Percentiles rank a stretch among this genome's conserved stretches.
These are phyloP conservation scores for Stygiomarasmius scandens DNA, from an alignment of 1,284 basidiomycete genomes.

Conservation along the genomic window DNA sequence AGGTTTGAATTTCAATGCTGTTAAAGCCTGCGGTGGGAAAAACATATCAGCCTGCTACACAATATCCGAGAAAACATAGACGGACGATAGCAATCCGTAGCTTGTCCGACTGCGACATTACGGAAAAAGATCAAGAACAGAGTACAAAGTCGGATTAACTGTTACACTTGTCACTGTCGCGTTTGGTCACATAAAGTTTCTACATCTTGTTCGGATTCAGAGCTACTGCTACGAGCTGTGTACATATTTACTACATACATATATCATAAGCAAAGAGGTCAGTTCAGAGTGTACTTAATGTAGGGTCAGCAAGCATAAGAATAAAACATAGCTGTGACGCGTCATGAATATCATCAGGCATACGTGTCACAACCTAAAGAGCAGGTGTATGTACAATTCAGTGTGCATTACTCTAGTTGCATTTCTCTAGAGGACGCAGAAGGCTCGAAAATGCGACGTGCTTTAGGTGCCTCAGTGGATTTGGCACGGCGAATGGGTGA, in stretches of 20 bases:
- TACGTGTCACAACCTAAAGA: not conserved
- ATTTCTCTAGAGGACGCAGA: constrained; percentile 3
- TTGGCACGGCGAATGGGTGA: constrained; percentile 9
- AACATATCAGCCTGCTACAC: not conserved
- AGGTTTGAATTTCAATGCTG: constrained; percentile 44
- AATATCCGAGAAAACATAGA: constrained; percentile 1
- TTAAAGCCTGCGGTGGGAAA: constrained; percentile 36
- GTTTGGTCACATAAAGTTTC: constrained; percentile 6
- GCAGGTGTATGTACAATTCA: not conserved
- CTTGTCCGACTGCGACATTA: constrained; percentile 24
- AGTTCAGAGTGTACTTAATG: not conserved
- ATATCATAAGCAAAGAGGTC: not conserved
- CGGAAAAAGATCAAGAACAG: not conserved
- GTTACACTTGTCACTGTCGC: constrained; percentile 1
- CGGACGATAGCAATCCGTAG: constrained; percentile 35
- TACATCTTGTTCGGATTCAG: no score
- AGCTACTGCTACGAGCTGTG: not conserved
- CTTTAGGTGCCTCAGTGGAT: constrained; percentile 1
- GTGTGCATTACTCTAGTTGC: no score
- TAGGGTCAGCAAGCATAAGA: not conserved
- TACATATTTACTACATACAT: not conserved
- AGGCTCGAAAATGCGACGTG: constrained; percentile 18
- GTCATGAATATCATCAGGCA: no score
- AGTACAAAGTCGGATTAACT: constrained; percentile 1
- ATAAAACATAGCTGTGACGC: not conserved